Conservation (phyloP, 78 protist genomes). For the Acrasis kona region DNA sequence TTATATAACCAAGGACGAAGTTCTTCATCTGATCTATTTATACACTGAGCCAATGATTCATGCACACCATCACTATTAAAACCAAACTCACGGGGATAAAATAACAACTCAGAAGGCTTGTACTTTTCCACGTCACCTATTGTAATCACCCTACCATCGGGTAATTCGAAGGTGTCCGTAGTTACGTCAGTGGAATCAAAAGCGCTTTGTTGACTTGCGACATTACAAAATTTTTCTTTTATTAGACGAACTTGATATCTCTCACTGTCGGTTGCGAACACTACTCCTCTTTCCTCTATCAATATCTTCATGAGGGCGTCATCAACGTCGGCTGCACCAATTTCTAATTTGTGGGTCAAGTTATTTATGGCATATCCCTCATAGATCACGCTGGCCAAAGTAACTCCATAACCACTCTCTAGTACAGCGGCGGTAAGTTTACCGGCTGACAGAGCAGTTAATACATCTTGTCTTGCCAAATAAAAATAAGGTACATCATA, state of each 20-base stretch:
- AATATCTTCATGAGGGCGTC: not conserved
- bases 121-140: not conserved
- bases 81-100: not conserved
- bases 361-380: constrained; percentile 85
- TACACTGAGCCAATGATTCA: not conserved
- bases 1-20: not conserved
- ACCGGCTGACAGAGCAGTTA: too few relatives aligned
- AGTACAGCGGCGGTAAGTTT: constrained; percentile 70
- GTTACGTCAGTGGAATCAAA: not conserved
- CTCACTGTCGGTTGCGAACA: constrained; percentile 1
- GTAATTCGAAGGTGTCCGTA: not conserved
- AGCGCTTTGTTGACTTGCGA: constrained; percentile 1
- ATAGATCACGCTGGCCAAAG: constrained; percentile 88
- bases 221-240: constrained; percentile 19
- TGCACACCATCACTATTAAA: not conserved
- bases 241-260: not conserved
- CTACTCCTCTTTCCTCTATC: not conserved
- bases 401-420: constrained; percentile 95
- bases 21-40: not conserved
- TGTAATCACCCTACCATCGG: not conserved
- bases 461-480: constrained; percentile 73
- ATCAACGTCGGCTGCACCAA: not conserved
- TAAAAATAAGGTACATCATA: constrained; percentile 85
- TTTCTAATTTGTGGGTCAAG: constrained; percentile 36
- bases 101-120: not conserved